These are phyloP conservation scores for Phytophthora cajani DNA, from an alignment of 352 stramenopile genomes.

Conservation along the genomic window DNA sequence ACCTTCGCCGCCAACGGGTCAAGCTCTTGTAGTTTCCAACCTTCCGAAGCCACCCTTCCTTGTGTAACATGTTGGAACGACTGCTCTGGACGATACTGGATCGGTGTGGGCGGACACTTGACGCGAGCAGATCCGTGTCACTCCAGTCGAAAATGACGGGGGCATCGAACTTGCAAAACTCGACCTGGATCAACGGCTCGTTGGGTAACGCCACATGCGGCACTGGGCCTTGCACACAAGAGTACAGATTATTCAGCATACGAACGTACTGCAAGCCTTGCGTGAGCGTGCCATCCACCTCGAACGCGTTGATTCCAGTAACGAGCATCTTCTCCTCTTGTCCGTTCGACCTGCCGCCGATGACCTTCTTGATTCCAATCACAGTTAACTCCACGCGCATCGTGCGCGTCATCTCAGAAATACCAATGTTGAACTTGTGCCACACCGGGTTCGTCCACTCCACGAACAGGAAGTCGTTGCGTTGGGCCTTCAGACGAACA, in stretches of 20 bases:
- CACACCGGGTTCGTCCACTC: constrained; percentile 80
- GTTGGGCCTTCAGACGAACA: constrained; percentile 74
- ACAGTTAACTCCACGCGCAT: constrained; percentile 83
- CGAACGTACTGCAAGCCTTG: constrained; percentile 78
- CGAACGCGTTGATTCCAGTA: constrained; percentile 84
- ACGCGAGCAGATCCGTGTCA: constrained; percentile 31
- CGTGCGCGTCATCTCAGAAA: constrained; percentile 71
- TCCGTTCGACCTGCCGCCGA: constrained; percentile 48
- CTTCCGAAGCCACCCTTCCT: constrained; percentile 88
- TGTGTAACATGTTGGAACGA: constrained; percentile 66
- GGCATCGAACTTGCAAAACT: constrained; percentile 67
- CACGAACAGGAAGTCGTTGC: constrained; percentile 72
- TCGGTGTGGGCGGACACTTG: constrained; percentile 48
- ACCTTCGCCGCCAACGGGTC: constrained; percentile 78
- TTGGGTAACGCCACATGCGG: constrained; percentile 75
- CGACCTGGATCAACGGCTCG: constrained; percentile 75
- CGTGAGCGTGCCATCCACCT: constrained; percentile 71
- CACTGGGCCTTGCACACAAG: constrained; percentile 70
- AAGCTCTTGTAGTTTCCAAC: constrained; percentile 74
- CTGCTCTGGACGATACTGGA: constrained; percentile 62
- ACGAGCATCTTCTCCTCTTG: constrained; percentile 81
- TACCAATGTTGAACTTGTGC: constrained; percentile 82
- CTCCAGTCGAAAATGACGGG: constrained; percentile 84
- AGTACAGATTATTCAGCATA: constrained; percentile 87
- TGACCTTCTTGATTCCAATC: constrained; percentile 73